These are phyloP conservation scores for Salmacisia buchloeana DNA, from an alignment of 1,284 basidiomycete species.

Conservation along the genomic window DNA sequence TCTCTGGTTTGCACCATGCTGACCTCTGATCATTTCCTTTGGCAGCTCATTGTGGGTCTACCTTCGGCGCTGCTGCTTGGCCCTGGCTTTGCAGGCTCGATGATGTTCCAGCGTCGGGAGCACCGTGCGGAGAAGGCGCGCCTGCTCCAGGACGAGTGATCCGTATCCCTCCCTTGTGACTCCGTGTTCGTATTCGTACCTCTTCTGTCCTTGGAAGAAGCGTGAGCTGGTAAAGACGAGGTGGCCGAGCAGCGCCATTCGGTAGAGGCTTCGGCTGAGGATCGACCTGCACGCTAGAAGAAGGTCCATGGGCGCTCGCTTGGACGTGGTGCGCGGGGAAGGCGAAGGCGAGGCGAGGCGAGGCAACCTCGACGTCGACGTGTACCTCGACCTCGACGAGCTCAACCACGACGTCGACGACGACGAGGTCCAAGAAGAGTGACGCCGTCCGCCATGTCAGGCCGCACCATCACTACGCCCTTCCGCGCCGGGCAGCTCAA, in stretches of 20 bases:
- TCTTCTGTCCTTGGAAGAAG: background rate
- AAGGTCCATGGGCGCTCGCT: no score
- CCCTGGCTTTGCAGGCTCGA: background rate
- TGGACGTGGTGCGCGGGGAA: no score
- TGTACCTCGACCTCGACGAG: background rate
- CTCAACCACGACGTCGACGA: background rate
- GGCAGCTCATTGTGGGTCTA: background rate
- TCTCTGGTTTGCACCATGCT: no score
- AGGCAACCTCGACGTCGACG: background rate
- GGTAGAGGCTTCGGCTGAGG: background rate
- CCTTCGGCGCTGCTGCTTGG: background rate
- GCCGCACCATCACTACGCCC: slow-evolving; percentile 3
- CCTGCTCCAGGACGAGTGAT: background rate
- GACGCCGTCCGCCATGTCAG: background rate
- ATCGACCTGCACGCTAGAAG: background rate
- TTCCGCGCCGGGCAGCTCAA: slow-evolving; percentile 8
- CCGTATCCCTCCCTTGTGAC: background rate
- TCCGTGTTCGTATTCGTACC: background rate
- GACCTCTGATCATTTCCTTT: background rate
- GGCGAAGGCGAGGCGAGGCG: background rate
- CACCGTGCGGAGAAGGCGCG: background rate
- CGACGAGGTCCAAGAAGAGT: background rate
- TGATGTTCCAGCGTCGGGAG: slow-evolving; percentile 6
- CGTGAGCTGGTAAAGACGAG: background rate
- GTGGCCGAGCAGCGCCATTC: background rate